Conservation (phyloP, 371 early-diverging fungal species). For the Catenaria anguillulae region DNA sequence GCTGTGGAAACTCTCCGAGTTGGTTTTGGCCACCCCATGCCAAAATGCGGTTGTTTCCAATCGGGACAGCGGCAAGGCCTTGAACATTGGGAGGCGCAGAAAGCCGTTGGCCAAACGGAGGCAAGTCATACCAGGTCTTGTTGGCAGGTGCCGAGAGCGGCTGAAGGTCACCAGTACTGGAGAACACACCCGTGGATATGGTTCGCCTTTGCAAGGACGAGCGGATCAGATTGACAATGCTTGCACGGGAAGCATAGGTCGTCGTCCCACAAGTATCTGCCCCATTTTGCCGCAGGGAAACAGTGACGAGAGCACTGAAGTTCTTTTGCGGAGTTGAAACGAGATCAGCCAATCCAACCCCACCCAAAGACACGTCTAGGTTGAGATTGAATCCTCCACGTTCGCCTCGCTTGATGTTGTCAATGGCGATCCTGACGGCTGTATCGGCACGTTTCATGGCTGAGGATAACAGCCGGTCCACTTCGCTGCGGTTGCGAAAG, state of each 20-base stretch:
- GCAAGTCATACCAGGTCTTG: no score
- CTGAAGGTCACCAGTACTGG: background rate
- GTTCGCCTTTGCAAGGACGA: background rate
- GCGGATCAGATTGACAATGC: background rate
- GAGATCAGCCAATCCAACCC: no score
- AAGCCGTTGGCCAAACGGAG: background rate
- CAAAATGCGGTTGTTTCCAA: background rate
- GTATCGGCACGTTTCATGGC: conserved; percentile 9
- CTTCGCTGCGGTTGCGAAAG: conserved; percentile 6
- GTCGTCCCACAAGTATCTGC: background rate
- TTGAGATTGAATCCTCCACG: background rate
- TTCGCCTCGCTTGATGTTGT: background rate
- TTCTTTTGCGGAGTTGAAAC: background rate
- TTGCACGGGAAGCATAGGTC: background rate
- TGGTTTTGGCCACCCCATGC: conserved; percentile 11
- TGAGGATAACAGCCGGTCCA: conserved; percentile 7
- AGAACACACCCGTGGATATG: background rate
- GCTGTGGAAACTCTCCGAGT: background rate
- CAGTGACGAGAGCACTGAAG: background rate
- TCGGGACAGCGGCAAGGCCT: conserved; percentile 2
- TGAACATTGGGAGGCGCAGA: background rate
- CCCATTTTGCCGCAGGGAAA: background rate
- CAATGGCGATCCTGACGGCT: conserved; percentile 6
- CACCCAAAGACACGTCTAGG: no score
- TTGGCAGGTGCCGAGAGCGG: background rate